Evolutionary conservation across 176 grass and related monocot species (phyloP), one percentile per base, ranked within the genome.

Genomic region (Saccharum spontaneum): DNA sequence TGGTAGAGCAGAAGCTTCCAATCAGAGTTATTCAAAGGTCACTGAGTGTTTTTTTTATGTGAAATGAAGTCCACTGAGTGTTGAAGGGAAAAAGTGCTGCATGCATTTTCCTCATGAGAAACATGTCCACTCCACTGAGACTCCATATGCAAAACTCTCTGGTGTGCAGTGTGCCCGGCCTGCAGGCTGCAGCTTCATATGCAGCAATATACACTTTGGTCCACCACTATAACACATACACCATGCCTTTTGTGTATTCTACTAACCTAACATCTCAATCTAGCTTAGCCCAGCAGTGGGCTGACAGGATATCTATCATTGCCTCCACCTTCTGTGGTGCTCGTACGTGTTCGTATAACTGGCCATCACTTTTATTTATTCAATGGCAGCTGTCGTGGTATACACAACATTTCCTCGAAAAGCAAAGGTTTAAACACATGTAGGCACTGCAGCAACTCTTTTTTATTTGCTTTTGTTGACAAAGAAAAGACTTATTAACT

Each of bases 291-390:
- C 36, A 76, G 2, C 63, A 70, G 46, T 82, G 46, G 4, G 4
- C 61, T 37, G 49, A 69, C 23, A 41, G 68, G 5, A 77, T 48
- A 61, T 62, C 11, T 49, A 87, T 77, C 43, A 82, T 82, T 87
- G 62, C 38, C 24, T 77, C 79, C 86, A 76, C 86, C 22, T 83
- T 77, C 72, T 39, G 16, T 70, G 72, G 86, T 82, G 38, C 63
- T 60, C 36, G 55, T 17, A 24, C 37, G 24, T 33, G 15, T 69
- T 82, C 23, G 15, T 33, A 44, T 81, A 55, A 67, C 63, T 11
- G 16, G 16, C 16, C 3, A 23, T 45, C 38, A 70, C 66, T 70
- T 26, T 31, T 26, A 4, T 4, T 57, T 39, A 26, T 20, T 73
- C 26, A 4, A 46, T 59, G 23, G 38, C 15, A 33, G 43, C 71